phyloP scores from a whole-genome alignment of 2,329 filamentous ascomycete species.

The Thermothelomyces thermophilus region DNA sequence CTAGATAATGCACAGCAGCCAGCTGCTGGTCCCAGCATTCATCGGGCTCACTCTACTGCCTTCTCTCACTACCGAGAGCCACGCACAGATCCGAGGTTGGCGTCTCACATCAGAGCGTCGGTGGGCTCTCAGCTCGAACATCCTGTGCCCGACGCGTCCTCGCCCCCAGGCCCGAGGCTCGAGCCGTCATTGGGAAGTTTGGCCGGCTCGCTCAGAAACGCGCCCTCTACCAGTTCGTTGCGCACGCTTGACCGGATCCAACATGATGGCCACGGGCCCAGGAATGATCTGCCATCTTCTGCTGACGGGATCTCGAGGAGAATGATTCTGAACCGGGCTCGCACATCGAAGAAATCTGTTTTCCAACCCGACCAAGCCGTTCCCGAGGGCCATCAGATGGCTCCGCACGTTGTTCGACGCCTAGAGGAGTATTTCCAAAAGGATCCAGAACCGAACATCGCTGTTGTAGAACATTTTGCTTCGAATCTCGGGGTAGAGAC shows the following conservation, averaged over 20 bases:
- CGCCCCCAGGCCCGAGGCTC: not conserved
- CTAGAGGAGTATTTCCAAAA: slow-evolving; percentile 48
- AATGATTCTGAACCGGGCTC: slow-evolving; percentile 41
- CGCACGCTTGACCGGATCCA: slow-evolving; percentile 16
- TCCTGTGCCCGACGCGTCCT: not conserved
- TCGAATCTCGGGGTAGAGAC: slow-evolving; percentile 48
- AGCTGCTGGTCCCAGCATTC: not conserved
- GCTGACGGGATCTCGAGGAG: slow-evolving; percentile 33
- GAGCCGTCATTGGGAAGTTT: slow-evolving; percentile 11
- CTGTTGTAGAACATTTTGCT: slow-evolving; percentile 46
- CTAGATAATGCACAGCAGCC: not conserved
- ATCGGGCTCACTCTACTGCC: slow-evolving; percentile 4
- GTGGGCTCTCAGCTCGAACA: slow-evolving; percentile 1
- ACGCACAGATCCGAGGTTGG: slow-evolving; percentile 1
- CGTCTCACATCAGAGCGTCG: not conserved
- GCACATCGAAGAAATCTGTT: slow-evolving; percentile 35
- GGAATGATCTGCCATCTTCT: slow-evolving; percentile 16
- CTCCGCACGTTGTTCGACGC: slow-evolving; percentile 42
- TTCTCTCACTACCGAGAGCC: slow-evolving; percentile 1
- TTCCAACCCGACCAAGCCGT: slow-evolving; percentile 32
- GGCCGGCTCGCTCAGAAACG: slow-evolving; percentile 10
- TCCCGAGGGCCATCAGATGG: slow-evolving; percentile 40
- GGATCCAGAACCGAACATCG: slow-evolving; percentile 42
- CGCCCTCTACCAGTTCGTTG: slow-evolving; percentile 15
- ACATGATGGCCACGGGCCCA: slow-evolving; percentile 18